A percentile compares a stretch with the other conserved stretches of the same genome.
These are phyloP conservation scores for Lobosporangium transversale DNA, from an alignment of 192 early-diverging fungal species.

Conservation along the genomic window DNA sequence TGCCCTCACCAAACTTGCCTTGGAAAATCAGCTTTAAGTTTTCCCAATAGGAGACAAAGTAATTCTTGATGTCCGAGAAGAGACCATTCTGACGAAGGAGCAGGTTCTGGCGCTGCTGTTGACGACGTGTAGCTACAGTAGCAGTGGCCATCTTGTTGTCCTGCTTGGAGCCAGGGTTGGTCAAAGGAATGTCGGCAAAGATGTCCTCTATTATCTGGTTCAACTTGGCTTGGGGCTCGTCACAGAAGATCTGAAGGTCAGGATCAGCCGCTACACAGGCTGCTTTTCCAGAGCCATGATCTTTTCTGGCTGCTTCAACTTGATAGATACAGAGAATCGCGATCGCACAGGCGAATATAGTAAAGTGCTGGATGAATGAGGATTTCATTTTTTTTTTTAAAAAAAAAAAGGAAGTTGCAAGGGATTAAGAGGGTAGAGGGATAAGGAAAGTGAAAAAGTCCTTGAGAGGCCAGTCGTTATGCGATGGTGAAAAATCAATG, in stretches of 20 bases:
- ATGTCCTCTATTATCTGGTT: not conserved
- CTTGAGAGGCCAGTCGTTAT: too few species aligned
- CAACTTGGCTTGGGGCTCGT: not conserved
- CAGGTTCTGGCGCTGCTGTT: not conserved
- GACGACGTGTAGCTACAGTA: too few species aligned
- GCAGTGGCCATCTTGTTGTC: not conserved
- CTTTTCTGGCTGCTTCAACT: not conserved
- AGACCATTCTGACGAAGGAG: not conserved
- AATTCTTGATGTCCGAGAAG: slow-evolving; percentile 2
- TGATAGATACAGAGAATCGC: not conserved
- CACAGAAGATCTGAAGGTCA: slow-evolving; percentile 4
- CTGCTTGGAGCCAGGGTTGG: not conserved
- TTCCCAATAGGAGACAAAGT: slow-evolving; percentile 11
- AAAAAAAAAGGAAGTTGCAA: too few species aligned
- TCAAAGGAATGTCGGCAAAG: not conserved
- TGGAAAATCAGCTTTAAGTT: slow-evolving; percentile 2
- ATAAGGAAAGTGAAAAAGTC: not conserved
- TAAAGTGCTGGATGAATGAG: slow-evolving; percentile 7
- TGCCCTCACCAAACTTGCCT: slow-evolving; percentile 11
- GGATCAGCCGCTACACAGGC: not conserved
- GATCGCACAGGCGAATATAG: slow-evolving; percentile 2
- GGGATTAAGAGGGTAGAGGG: not conserved
- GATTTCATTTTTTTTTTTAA: slow-evolving; percentile 11
- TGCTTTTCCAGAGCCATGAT: not conserved
- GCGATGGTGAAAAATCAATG: too few species aligned